phyloP scores from a whole-genome alignment of 2,329 filamentous ascomycete genomes.

The Grosmannia serpens region DNA sequence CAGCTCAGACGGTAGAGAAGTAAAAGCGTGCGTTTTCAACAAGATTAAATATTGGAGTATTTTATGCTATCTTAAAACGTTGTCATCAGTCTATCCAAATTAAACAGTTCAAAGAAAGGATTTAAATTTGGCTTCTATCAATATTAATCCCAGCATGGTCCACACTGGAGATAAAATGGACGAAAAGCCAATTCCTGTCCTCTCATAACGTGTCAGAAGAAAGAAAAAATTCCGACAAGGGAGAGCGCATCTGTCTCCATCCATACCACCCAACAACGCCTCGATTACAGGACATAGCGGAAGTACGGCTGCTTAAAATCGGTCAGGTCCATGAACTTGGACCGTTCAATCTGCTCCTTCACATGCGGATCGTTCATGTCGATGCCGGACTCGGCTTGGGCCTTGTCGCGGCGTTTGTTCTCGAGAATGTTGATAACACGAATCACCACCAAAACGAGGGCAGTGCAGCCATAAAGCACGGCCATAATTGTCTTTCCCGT shows the following conservation, averaged over 20 bases:
- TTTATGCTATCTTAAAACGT: no score
- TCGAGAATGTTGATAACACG: constrained; percentile 1
- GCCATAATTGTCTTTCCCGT: background rate
- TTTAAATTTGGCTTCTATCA: background rate
- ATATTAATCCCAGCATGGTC: background rate
- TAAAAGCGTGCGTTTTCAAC: background rate
- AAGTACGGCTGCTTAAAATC: constrained; percentile 7
- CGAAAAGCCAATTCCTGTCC: background rate
- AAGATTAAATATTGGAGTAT: no score
- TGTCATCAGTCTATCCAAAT: no score
- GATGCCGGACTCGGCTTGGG: background rate
- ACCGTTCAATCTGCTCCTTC: background rate
- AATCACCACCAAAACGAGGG: background rate
- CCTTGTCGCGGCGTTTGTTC: constrained; percentile 4
- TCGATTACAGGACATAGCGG: constrained; percentile 4
- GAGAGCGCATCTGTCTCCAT: background rate
- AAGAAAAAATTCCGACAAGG: background rate
- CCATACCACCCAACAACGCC: background rate
- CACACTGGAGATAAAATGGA: background rate
- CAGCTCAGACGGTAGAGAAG: background rate
- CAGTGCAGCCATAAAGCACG: background rate
- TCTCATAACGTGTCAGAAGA: background rate
- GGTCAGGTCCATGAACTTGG: constrained; percentile 6
- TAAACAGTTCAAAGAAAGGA: background rate
- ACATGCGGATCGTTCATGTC: background rate